Percentiles rank a stretch among this genome's conserved stretches.
phyloP scores from a whole-genome alignment of 2,329 filamentous ascomycete genomes.

The Aspergillus chevalieri region DNA sequence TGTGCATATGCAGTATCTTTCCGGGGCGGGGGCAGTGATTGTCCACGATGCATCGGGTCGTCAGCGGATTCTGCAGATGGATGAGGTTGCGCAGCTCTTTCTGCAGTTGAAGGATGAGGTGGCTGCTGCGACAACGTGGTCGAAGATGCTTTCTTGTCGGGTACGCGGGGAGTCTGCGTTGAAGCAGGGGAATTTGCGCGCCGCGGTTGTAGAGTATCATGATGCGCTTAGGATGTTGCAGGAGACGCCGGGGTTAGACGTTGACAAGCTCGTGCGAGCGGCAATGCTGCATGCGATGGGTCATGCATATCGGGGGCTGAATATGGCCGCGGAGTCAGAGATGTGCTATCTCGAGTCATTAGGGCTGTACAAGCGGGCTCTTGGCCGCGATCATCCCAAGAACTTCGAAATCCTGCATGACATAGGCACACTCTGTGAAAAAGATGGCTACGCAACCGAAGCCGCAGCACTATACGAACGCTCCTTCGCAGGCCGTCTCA shows the following conservation, averaged over 20 bases:
- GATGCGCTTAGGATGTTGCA: slow-evolving; percentile 18
- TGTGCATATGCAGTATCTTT: slow-evolving; percentile 21
- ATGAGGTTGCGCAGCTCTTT: slow-evolving; percentile 25
- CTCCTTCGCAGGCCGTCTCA: slow-evolving; percentile 24
- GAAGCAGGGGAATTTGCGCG: slow-evolving; percentile 16
- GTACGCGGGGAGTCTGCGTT: slow-evolving; percentile 17
- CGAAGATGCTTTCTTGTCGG: slow-evolving; percentile 12
- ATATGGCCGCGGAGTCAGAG: slow-evolving; percentile 21
- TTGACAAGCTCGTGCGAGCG: slow-evolving; percentile 18
- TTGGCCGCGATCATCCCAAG: slow-evolving; percentile 23
- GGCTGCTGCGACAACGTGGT: slow-evolving; percentile 15
- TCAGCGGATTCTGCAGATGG: slow-evolving; percentile 24
- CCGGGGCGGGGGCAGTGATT: slow-evolving; percentile 15
- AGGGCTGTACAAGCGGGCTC: slow-evolving; percentile 21
- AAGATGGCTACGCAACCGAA: slow-evolving; percentile 25
- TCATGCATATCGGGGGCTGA: slow-evolving; percentile 18
- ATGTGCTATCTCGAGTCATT: slow-evolving; percentile 23
- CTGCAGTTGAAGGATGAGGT: slow-evolving; percentile 21
- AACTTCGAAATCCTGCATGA: slow-evolving; percentile 24
- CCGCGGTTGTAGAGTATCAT: slow-evolving; percentile 20
- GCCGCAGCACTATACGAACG: slow-evolving; percentile 25
- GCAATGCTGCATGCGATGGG: slow-evolving; percentile 21
- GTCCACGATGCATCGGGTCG: slow-evolving; percentile 25
- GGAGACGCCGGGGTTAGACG: slow-evolving; percentile 17
- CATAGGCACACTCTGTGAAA: slow-evolving; percentile 22